Percentiles rank a stretch among this genome's conserved stretches.
Conservation (phyloP, 495 filamentous ascomycete species). For the Penicillium cataractarum region DNA sequence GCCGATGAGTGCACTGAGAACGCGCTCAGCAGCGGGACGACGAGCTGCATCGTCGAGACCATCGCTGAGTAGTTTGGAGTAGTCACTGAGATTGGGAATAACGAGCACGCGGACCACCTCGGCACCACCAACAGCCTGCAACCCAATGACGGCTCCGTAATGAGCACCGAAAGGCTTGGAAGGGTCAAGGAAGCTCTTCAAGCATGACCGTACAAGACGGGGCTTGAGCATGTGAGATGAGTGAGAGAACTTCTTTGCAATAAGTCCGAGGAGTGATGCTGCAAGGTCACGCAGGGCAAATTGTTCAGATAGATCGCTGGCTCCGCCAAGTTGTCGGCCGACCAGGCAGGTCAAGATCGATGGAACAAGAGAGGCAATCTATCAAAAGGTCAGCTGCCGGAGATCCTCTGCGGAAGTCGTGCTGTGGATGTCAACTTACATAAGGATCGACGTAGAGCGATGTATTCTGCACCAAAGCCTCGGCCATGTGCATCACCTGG, state of each 20-base stretch:
- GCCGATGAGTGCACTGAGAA: constrained; percentile 63
- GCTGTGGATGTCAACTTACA: constrained; percentile 45
- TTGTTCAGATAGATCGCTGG: constrained; percentile 58
- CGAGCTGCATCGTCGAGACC: constrained; percentile 60
- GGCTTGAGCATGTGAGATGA: constrained; percentile 78
- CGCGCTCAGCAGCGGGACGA: constrained; percentile 62
- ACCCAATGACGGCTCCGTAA: constrained; percentile 82
- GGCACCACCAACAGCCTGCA: constrained; percentile 72
- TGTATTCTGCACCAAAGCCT: constrained; percentile 79
- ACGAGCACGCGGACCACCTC: constrained; percentile 81
- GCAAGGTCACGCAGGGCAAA: constrained; percentile 84
- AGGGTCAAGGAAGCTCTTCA: constrained; percentile 88
- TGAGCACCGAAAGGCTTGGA: constrained; percentile 76
- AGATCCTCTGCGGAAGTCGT: constrained; percentile 8
- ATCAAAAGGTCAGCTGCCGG: constrained; percentile 1
- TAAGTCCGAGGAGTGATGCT: constrained; percentile 72
- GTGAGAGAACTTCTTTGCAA: constrained; percentile 74
- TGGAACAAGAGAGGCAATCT: constrained; percentile 78
- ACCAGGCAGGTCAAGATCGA: constrained; percentile 89
- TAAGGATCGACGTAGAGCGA: constrained; percentile 89
- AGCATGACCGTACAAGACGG: constrained; percentile 84
- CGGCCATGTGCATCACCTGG: constrained; percentile 87
- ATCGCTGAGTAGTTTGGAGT: constrained; percentile 71
- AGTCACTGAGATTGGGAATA: constrained; percentile 76
- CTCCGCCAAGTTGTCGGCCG: constrained; percentile 75